Base-by-base conservation (phyloP, 176 grass and related monocot genomes). In the Poa pratensis region DNA sequence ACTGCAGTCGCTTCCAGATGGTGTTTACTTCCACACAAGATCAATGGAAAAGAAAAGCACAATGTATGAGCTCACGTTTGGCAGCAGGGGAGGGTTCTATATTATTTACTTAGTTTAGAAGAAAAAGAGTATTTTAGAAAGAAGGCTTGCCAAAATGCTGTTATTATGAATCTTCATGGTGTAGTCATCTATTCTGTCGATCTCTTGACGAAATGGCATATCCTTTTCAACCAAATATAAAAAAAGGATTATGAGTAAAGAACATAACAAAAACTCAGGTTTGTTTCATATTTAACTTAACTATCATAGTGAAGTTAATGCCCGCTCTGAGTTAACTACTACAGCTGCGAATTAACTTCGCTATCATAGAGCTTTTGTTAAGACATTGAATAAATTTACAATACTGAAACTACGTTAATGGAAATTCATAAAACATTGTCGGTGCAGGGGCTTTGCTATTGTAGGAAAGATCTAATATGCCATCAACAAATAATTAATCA, bases 181-280 rank as follows among this genome's bases (percentile, higher is more conserved):
- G n/a, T 60, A 60, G n/a, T 60, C 57, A 0, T 60, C 57, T 60
- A 71, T 82, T 43, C 26, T 71, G 6, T 57, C 50, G 26, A 57
- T 19, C 19, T 82, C 80, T 72, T 58, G n/a, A 15, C 34, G 13
- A 53, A 71, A 82, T 43, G 80, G 51, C 66, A 28, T 82, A 58
- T 26, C 80, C 80, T 68, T 82, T 28, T 27, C 39, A 20, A 40
- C 54, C 4, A 82, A 58, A 27, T 57, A 71, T 5, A 72, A 23
- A 40, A 71, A 72, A 43, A 72, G 20, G 69, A 46, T 43, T 45
- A 72, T 45, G 22, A 72, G 1, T 45, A 45, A 46, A 72, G 1
- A 45, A 14, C 57, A 60, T 18, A 18, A 12, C n/a, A 14, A 24
- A 24, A 72, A 60, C 9, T 24, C 22, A 45, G 6, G 35, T 72